Conservation (phyloP, 345 rosid genomes). For the Euphorbia lathyris region DNA sequence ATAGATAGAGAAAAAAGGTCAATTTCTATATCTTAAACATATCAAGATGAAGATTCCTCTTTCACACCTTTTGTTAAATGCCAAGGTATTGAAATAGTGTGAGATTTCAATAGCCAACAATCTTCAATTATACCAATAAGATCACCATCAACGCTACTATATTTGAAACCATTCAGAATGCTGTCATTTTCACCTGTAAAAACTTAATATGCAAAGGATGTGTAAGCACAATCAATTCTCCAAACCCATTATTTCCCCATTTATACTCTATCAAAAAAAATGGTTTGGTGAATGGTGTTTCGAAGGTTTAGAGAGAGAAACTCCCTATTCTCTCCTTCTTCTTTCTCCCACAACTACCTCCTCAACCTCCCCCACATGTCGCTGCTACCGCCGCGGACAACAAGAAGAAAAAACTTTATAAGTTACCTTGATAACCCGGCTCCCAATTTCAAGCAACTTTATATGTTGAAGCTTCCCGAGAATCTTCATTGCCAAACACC, state of each 20-base stretch:
- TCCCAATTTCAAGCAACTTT: too few relatives aligned
- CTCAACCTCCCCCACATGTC: too few relatives aligned
- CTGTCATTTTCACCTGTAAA: slow-evolving; percentile 37
- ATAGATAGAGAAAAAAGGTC: too few relatives aligned
- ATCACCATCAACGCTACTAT: slow-evolving; percentile 78
- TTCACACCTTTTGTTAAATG: slow-evolving; percentile 65
- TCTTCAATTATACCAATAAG: slow-evolving; percentile 80
- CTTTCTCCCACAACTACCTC: too few relatives aligned
- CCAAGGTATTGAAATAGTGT: slow-evolving; percentile 75
- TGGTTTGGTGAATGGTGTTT: slow-evolving; percentile 62
- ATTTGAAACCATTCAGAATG: slow-evolving; percentile 57
- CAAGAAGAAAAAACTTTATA: too few relatives aligned
- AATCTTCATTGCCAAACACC: too few relatives aligned
- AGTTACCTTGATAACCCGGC: too few relatives aligned
- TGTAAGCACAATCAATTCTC: slow-evolving; percentile 82
- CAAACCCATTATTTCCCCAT: slow-evolving; percentile 87
- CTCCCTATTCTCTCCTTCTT: too few relatives aligned
- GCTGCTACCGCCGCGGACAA: too few relatives aligned
- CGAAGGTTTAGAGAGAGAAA: too few relatives aligned
- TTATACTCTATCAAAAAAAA: slow-evolving; percentile 70
- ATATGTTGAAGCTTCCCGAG: too few relatives aligned
- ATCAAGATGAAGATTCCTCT: slow-evolving; percentile 46
- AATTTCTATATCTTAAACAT: too few relatives aligned
- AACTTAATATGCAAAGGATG: slow-evolving; percentile 82
- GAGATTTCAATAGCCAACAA: slow-evolving; percentile 63